These are phyloP conservation scores for Cornus kousa DNA, from an alignment of 148 eudicot species.

Conservation along the genomic window DNA sequence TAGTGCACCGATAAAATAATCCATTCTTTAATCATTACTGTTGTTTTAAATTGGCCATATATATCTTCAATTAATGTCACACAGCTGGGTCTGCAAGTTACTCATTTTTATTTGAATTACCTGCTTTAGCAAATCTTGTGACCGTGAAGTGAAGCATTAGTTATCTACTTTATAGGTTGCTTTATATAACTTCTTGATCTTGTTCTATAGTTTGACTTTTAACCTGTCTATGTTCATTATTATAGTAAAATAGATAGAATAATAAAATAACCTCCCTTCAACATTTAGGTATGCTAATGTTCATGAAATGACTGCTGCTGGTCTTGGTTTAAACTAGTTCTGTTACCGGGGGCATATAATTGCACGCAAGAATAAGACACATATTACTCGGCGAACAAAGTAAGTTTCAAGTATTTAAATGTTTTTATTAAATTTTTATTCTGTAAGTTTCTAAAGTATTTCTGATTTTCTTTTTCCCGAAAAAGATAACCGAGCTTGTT, in stretches of 20 bases:
- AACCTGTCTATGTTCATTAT: neutral
- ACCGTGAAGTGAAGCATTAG: neutral
- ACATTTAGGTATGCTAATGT: conserved; percentile 76
- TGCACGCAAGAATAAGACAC: conserved; percentile 73
- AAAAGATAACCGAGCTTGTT: conserved; percentile 86
- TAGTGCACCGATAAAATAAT: neutral
- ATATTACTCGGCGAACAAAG: conserved; percentile 52
- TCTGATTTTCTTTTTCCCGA: conserved; percentile 17
- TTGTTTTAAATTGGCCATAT: neutral
- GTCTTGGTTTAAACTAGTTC: conserved; percentile 91
- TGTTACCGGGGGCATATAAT: conserved; percentile 91
- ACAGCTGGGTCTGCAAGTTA: neutral
- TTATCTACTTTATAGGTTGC: conserved; percentile 47
- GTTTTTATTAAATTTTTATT: neutral
- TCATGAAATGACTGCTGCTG: conserved; percentile 96
- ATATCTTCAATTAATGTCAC: neutral
- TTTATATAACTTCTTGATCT: conserved; percentile 79
- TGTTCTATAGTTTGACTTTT: conserved; percentile 11
- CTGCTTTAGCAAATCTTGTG: neutral
- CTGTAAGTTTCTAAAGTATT: neutral
- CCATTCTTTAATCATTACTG: neutral
- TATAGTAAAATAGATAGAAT: neutral
- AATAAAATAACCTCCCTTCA: conserved; percentile 6
- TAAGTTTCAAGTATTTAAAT: conserved; percentile 23
- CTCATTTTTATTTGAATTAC: neutral